These are phyloP conservation scores for Leccinum insolens DNA, from an alignment of 1,284 basidiomycete genomes.

Conservation along the genomic window DNA sequence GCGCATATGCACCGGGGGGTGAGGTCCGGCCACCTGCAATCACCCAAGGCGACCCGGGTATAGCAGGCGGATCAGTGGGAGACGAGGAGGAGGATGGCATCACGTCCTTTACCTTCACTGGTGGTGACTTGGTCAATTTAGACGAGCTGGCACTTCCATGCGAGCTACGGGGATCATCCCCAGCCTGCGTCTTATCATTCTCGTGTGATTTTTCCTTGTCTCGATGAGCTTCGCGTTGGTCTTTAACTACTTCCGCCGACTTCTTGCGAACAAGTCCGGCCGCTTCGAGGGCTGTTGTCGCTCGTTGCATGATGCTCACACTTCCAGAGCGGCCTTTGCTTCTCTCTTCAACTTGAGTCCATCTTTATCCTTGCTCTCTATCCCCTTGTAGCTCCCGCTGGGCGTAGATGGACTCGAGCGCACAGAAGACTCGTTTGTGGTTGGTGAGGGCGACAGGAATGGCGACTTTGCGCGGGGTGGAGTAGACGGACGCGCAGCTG, in stretches of 20 bases:
- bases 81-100: conserved; percentile 38
- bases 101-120: conserved; percentile 57
- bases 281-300: conserved; percentile 84
- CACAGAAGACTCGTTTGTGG: conserved; percentile 49
- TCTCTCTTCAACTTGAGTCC: conserved; percentile 48
- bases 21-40: conserved; percentile 53
- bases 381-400: conserved; percentile 48
- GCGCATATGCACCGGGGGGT: conserved; percentile 36
- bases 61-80: conserved; percentile 50
- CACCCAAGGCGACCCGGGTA: conserved; percentile 71
- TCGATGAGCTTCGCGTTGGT: conserved; percentile 52
- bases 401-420: conserved; percentile 71
- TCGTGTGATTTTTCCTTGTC: conserved; percentile 45
- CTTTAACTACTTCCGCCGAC: conserved; percentile 69
- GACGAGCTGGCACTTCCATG: conserved; percentile 59
- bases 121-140: conserved; percentile 71
- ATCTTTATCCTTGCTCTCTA: conserved; percentile 48
- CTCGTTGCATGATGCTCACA: conserved; percentile 92
- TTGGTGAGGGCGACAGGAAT: conserved; percentile 63
- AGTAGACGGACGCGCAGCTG: conserved; percentile 46
- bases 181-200: conserved; percentile 44
- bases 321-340: conserved; percentile 77
- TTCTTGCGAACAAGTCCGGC: conserved; percentile 82
- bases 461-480: conserved; percentile 59
- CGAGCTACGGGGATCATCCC: conserved; percentile 63